These are phyloP conservation scores for Ramichloridium luteum DNA, from an alignment of 2,329 filamentous ascomycete species.

Conservation along the genomic window DNA sequence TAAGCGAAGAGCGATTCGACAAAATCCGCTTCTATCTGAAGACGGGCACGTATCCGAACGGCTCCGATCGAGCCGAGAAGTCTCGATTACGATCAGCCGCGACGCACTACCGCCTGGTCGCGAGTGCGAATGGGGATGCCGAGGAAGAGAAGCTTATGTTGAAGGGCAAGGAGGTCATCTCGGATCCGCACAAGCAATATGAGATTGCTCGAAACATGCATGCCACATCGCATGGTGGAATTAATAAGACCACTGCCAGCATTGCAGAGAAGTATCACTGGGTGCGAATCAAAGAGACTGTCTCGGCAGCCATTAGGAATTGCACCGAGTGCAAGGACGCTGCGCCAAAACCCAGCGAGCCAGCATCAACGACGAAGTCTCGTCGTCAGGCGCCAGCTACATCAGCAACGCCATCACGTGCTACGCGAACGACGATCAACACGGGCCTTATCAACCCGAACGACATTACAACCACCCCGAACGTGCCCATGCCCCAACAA, in stretches of 20 bases:
- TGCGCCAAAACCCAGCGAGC: conserved; percentile 21
- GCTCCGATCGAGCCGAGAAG: conserved; percentile 90
- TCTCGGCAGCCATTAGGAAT: conserved; percentile 85
- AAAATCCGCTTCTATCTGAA: conserved; percentile 98
- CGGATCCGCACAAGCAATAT: conserved; percentile 78
- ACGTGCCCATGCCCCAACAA: neutral
- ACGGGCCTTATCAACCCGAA: neutral
- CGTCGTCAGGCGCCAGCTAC: conserved; percentile 3
- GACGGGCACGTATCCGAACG: conserved; percentile 82
- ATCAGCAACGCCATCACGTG: conserved; percentile 5
- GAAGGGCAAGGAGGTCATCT: conserved; percentile 94
- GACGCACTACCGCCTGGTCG: conserved; percentile 79
- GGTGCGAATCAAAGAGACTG: conserved; percentile 96
- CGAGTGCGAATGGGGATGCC: conserved; percentile 32
- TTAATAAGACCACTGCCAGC: conserved; percentile 93
- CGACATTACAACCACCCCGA: neutral
- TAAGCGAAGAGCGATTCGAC: conserved; percentile 93
- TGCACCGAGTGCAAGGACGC: conserved; percentile 80
- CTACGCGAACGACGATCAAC: conserved; percentile 1
- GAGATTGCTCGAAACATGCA: conserved; percentile 75
- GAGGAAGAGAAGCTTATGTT: conserved; percentile 74
- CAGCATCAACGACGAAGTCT: conserved; percentile 1
- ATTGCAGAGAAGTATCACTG: conserved; percentile 94
- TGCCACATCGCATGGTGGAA: conserved; percentile 67
- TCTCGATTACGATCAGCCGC: conserved; percentile 84